Conservation (phyloP, 225 moss, liverwort and hornwort species). For the Bryum argenteum region DNA sequence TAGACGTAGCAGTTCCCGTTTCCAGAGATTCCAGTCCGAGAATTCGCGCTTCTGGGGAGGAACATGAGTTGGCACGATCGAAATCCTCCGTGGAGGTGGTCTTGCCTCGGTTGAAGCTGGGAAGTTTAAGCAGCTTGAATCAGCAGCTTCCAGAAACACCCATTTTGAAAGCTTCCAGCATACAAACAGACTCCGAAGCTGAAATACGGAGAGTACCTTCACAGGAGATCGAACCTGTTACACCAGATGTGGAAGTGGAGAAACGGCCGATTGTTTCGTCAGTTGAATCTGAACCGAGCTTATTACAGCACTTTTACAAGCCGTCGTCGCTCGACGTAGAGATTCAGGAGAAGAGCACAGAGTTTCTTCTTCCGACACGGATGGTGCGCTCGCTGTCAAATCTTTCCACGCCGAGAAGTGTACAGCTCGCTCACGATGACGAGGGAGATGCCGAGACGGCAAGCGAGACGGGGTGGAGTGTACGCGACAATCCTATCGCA, state of each 20-base stretch:
- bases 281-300: background rate
- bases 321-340: conserved; percentile 20
- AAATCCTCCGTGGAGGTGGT: conserved; percentile 32
- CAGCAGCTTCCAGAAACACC: conserved; percentile 2
- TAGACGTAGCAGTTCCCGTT: background rate
- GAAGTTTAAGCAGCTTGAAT: conserved; percentile 12
- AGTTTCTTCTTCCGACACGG: conserved; percentile 56
- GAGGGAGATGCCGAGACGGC: conserved; percentile 54
- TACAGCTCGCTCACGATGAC: conserved; percentile 38
- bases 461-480: conserved; percentile 79
- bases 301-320: conserved; percentile 26
- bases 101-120: conserved; percentile 49
- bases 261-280: conserved; percentile 36
- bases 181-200: conserved; percentile 3
- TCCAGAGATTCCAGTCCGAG: background rate
- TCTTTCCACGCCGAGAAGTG: conserved; percentile 41
- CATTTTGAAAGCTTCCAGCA: conserved; percentile 5
- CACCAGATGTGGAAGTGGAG: conserved; percentile 40
- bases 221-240: background rate
- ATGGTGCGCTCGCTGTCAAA: conserved; percentile 69
- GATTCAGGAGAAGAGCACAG: conserved; percentile 40
- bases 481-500: conserved; percentile 89
- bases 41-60: background rate
- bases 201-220: background rate
- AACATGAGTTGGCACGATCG: conserved; percentile 5